Evolutionary conservation across 2,329 filamentous ascomycete species (phyloP).

Genomic region (Hymenoscyphus infarciens): DNA sequence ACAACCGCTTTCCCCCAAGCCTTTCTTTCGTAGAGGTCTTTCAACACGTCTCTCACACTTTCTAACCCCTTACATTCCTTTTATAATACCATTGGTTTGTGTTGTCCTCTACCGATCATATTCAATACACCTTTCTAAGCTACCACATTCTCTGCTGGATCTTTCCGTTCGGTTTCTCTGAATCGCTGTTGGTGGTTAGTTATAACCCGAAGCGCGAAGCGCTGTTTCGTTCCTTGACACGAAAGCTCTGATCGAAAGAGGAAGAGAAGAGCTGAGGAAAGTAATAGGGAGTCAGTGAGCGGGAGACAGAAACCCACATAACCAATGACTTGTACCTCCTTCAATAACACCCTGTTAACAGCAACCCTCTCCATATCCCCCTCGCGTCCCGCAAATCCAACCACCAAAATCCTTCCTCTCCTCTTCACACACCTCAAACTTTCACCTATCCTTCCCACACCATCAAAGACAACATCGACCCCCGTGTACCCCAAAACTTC

Average conservation of each 20-base stretch:
- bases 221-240: neutral
- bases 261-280: neutral
- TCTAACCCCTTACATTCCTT: conserved; percentile 47
- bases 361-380: conserved; percentile 52
- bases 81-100: conserved; percentile 50
- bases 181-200: conserved; percentile 42
- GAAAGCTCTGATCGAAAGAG: neutral
- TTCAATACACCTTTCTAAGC: conserved; percentile 50
- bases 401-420: conserved; percentile 50
- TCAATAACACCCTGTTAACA: conserved; percentile 53
- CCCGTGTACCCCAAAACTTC: conserved; percentile 45
- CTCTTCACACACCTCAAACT: conserved; percentile 53
- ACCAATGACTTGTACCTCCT: conserved; percentile 49
- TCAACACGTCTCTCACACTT: conserved; percentile 47
- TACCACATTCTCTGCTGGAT: conserved; percentile 44
- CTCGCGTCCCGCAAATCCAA: conserved; percentile 54
- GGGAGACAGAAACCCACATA: conserved; percentile 40
- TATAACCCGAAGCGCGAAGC: neutral
- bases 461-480: conserved; percentile 56
- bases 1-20: conserved; percentile 56
- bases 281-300: too few relatives aligned
- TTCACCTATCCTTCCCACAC: conserved; percentile 53
- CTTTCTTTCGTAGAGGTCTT: conserved; percentile 47
- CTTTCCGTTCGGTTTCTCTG: conserved; percentile 51
- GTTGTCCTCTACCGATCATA: conserved; percentile 44